Base-by-base conservation (phyloP, 768 basidiomycete genomes). In the Zangia roseola region DNA sequence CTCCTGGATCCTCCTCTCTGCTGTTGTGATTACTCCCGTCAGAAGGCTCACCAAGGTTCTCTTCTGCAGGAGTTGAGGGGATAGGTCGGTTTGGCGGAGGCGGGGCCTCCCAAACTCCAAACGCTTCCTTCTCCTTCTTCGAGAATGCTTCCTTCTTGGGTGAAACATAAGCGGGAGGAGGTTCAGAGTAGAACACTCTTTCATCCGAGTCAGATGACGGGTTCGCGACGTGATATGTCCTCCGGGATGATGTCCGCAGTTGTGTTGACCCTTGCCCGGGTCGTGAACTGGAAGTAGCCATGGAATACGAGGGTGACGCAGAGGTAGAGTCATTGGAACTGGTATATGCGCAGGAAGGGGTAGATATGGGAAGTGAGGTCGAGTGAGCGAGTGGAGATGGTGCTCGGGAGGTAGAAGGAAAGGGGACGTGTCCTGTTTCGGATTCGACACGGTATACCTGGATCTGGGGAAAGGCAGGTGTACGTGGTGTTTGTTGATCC, bases 141-240 rank as follows among this genome's bases (percentile, higher is more conserved):
- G 16, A 16, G 38, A 40, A 53, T 13, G 34, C 39, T 13, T 37
- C 47, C 44, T 45, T 50, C 14, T 43, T 24, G 30, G 62, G 62
- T 0, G 67, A 73, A 24, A 19, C 61, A 36, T 80, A 79, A 2
- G 79, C 76, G 4, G 79, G 77, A 0, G 79, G 79, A 7, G 78
- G 77, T 5, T 78, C 72, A 21, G 34, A 9, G 56, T 63, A 49
- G 50, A 52, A 47, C 53, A 51, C 39, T 24, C 34, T 56, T 10
- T 62, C 51, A 8, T 34, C 35, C 10, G 52, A 63, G 35, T 60
- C 58, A 25, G 70, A 52, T 14, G 69, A 65, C 3, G 63, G 66
- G 54, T 80, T 79, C 5, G 63, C 62, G 43, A 80, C 58, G 37
- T 75, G 75, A 43, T 73, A 75, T 16, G 69, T 55, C 40, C 75